Conservation (phyloP, 2,329 filamentous ascomycete genomes). For the Zymoseptoria passerinii region DNA sequence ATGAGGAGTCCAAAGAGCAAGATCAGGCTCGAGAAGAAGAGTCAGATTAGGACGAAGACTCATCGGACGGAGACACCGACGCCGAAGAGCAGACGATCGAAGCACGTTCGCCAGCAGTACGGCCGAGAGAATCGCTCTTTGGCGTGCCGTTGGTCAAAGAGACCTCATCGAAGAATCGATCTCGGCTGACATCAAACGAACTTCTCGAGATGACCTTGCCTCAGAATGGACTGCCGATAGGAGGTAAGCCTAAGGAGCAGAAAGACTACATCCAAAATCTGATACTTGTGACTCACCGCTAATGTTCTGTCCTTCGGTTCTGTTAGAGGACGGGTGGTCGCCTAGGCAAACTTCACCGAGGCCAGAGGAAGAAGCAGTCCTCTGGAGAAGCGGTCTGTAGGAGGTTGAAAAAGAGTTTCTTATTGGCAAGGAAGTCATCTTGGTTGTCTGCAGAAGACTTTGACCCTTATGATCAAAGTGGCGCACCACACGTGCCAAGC, state of each 20-base stretch:
- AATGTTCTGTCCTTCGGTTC: too few relatives aligned
- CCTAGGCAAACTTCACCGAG: neutral
- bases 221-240: neutral
- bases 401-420: neutral
- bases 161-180: neutral
- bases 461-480: neutral
- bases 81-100: neutral
- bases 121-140: neutral
- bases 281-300: too few relatives aligned
- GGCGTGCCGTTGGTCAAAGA: neutral
- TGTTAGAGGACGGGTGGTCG: neutral
- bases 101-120: neutral
- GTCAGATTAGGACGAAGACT: neutral
- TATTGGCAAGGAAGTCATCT: neutral
- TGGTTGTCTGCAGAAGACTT: neutral
- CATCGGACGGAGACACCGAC: neutral
- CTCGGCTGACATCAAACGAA: neutral
- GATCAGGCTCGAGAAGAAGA: neutral
- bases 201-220: neutral
- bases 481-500: neutral
- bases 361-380: neutral
- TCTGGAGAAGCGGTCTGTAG: neutral
- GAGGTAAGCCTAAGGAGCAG: too few relatives aligned
- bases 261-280: too few relatives aligned
- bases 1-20: neutral